Conservation (phyloP, 2,329 filamentous ascomycete species). For the Ascosphaera pollenicola region DNA sequence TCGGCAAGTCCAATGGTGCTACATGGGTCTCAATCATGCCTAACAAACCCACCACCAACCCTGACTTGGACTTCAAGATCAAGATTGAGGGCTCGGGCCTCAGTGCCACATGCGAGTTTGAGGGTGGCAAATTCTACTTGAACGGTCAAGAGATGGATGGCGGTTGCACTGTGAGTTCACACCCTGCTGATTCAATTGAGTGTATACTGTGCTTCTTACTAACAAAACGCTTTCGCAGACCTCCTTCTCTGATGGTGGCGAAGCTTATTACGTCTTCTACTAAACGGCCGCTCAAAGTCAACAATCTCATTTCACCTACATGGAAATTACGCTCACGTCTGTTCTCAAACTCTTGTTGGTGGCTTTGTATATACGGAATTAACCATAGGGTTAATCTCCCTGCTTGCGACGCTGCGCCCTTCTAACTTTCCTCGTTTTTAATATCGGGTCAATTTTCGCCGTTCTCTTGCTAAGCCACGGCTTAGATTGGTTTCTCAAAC, state of each 20-base stretch:
- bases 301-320: not conserved
- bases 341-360: too few species aligned
- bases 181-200: too few species aligned
- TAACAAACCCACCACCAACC: conserved; percentile 53
- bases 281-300: conserved; percentile 3
- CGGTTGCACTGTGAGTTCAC: conserved; percentile 60
- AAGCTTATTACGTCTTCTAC: conserved; percentile 27
- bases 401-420: too few species aligned
- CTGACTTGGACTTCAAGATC: conserved; percentile 55
- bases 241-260: conserved; percentile 15
- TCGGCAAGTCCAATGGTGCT: conserved; percentile 44
- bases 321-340: not conserved
- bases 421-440: too few species aligned
- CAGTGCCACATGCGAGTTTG: conserved; percentile 40
- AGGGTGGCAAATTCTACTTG: conserved; percentile 38
- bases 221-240: too few species aligned
- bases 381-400: too few species aligned
- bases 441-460: too few species aligned
- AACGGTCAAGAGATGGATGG: conserved; percentile 25
- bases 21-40: conserved; percentile 72
- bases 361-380: too few species aligned
- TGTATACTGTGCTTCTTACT: too few species aligned
- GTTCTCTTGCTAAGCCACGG: too few species aligned
- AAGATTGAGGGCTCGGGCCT: conserved; percentile 46
- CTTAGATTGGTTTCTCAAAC: too few species aligned